Evolutionary conservation across 108 stramenopile genomes (phyloP), one percentile per base, ranked within the genome.

Genomic region (Nannochloropsis gaditana): DNA sequence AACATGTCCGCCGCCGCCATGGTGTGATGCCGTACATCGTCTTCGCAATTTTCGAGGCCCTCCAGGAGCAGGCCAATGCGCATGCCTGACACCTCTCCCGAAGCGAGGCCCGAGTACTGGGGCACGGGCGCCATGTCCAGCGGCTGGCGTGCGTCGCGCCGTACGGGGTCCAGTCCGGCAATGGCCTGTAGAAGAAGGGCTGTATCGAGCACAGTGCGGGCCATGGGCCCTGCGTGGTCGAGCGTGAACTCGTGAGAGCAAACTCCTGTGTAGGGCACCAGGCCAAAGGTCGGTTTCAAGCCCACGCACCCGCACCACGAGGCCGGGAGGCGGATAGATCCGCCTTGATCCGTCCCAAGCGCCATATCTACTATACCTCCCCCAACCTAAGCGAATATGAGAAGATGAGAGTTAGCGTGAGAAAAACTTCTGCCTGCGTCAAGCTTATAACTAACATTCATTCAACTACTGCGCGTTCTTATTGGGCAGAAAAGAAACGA

Each of bases 341-440:
- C 99, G 43, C 99, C 99, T 9, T 97, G 98, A 91, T 99, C 99
- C 43, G 95, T 94, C 21, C 97, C 99, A 11, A 99, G 87, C 2
- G 97, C 95, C 2, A 94, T 84, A n/a, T 95, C 84, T 43, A 91
- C 91, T 5, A 93, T 91, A 10, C 95, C 96, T 15, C 59, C 59
- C n/a, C 59, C 59, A n/a, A 73, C 59, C 59, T 73, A 73, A 8
- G 59, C 15, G 15, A 73, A 73, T 5, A n/a, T 73, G 59, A 73
- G 59, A 8, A 73, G 59, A 73, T 6, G 15, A 31, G 31, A n/a
- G 15, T 2, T 6, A n/a, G 59, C 15, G 8, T 3, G 59, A 73
- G 4, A 8, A 73, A 73, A 73, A n/a, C 59, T 31, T 73, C 59
- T 73, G 5, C n/a, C 47, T 10, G 47, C 15, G 11, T 11, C 11